Base-by-base conservation (phyloP, 345 rosid species). In the Salix caprea region DNA sequence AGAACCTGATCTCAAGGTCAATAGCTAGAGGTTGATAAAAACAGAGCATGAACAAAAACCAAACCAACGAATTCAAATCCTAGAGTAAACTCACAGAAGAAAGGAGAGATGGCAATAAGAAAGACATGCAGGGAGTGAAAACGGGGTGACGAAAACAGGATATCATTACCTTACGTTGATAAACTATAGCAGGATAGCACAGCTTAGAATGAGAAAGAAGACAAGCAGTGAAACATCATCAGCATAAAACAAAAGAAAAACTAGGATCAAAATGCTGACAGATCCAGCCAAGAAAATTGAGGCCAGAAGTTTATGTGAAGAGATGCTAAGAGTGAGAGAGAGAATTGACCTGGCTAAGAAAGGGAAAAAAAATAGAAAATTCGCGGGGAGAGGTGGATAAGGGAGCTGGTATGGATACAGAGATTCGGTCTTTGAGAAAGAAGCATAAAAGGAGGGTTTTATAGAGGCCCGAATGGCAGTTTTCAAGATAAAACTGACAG, bases 401-500 rank as follows among this genome's bases (percentile, higher is more conserved):
- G 37, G 21, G 39, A 37, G 23, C 48, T 21, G 23, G 24, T 15
- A 4, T 37, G 32, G 34, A 68, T 15, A 60, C 34, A 11, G 39
- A 39, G 21, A 34, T 30, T 18, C n/a, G 34, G 3, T 54, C 7
- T 16, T 26, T 13, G 18, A 19, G 44, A 23, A 44, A 30, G 30
- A 78, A 61, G 21, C 68, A 60, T 19, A 3, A 58, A 68, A 75
- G 18, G 78, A 40, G 70, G 73, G 65, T 30, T 14, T 58, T 58
- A 58, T 60, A 73, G 44, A 19, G 65, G 24, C 54, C 71, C 7
- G 32, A 60, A 74, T 19, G 10, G 7, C 74, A 16, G 54, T 4
- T 60, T 70, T 50, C 26, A 40, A 68, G 85, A 83, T 83, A 82
- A 50, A 78, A 76, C 70, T 52, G 80, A 78, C 81, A 81, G 74